Base-by-base conservation (phyloP, 345 rosid genomes). In the Sisymbrium altissimum region DNA sequence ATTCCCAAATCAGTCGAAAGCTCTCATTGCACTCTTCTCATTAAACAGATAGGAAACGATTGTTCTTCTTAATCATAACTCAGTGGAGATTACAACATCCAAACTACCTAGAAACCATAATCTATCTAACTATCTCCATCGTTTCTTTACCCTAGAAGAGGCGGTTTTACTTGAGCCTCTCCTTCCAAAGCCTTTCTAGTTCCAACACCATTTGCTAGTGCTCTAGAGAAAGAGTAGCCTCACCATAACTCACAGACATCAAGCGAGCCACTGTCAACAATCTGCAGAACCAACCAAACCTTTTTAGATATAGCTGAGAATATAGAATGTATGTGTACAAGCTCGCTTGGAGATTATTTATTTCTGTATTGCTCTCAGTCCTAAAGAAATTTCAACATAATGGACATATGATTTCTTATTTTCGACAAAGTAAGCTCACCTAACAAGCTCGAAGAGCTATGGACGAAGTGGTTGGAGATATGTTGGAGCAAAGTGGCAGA, bases 121-220 rank as follows among this genome's bases (percentile, higher is more conserved):
- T 72, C 30, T 25, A 23, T 23, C 3, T 23, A 23, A 23, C n/a
- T n/a, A 15, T 30, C 46, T 53, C 23, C 29, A 0, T 60, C 14
- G 10, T 21, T 23, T 35, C 56, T 48, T 65, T 9, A 66, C 21
- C 59, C 46, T 35, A 49, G 35, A 35, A 49, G 23, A 8, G 15
- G 30, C 6, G 1, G 13, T 33, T 76, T 87, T 78, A 85, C 38
- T 78, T 82, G 23, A 93, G 78, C 63, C 97, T 83, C 81, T 86
- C 97, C 72, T 41, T 85, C 58, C 97, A 84, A 52, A 85, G 88
- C 81, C 96, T 83, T 79, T 92, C 99, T 54, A 89, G 70, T 70
- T 89, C 97, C 80, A 87, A 87, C 9, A 84, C 96, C 89, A 88
- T 86, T 74, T 87, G 86, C 99, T 97, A 95, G 57, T 90, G 96